Conservation (phyloP, 352 stramenopile genomes). For the Halophytophthora polymorphica region DNA sequence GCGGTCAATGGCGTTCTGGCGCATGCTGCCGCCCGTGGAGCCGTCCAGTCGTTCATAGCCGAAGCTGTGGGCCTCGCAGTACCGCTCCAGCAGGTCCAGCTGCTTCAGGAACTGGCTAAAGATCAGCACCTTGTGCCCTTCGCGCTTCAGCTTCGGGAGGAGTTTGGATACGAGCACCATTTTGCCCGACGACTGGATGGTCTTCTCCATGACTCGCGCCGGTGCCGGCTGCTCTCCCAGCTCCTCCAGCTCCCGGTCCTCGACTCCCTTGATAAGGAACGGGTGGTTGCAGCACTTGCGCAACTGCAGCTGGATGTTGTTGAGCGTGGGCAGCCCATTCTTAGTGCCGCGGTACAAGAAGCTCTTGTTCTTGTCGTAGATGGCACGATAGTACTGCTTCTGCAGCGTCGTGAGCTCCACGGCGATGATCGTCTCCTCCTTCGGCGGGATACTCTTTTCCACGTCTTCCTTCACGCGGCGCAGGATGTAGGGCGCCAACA, state of each 20-base stretch:
- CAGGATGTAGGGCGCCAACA: constrained; percentile 94
- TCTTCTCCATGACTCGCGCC: constrained; percentile 76
- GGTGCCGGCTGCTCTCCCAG: constrained; percentile 51
- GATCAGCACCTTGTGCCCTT: constrained; percentile 94
- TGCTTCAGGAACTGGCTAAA: constrained; percentile 95
- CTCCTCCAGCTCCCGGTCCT: constrained; percentile 80
- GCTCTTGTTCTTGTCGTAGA: constrained; percentile 99
- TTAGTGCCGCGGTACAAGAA: constrained; percentile 92
- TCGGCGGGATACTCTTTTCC: constrained; percentile 95
- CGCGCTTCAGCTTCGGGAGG: constrained; percentile 87
- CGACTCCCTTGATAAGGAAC: constrained; percentile 97
- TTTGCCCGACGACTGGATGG: constrained; percentile 82
- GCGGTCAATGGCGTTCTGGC: constrained; percentile 94
- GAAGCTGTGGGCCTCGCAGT: constrained; percentile 89
- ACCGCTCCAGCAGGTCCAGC: constrained; percentile 93
- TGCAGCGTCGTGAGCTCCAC: constrained; percentile 98
- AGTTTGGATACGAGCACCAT: constrained; percentile 90
- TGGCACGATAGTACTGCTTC: constrained; percentile 99
- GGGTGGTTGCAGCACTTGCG: constrained; percentile 99
- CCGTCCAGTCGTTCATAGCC: constrained; percentile 90
- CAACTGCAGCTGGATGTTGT: constrained; percentile 99
- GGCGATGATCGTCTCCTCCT: constrained; percentile 95
- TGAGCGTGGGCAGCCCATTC: constrained; percentile 89
- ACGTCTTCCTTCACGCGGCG: constrained; percentile 97
- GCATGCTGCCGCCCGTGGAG: constrained; percentile 82